phyloP scores from a whole-genome alignment of 495 filamentous ascomycete genomes.

The Penicillium pancosmium region DNA sequence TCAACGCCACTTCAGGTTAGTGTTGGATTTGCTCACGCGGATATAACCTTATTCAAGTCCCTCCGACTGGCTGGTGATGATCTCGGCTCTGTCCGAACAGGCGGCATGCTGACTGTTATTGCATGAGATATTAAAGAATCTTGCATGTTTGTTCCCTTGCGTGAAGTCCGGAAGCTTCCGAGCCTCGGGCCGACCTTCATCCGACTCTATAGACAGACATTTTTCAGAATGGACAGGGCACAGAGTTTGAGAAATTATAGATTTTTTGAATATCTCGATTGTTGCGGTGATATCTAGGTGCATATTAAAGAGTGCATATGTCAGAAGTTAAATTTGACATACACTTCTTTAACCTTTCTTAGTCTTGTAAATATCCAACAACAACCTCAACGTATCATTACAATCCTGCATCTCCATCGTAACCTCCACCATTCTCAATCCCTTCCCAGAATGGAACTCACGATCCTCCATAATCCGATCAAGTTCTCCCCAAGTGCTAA shows the following conservation, averaged over 20 bases:
- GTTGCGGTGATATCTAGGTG: too few species aligned
- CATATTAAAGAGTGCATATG: too few species aligned
- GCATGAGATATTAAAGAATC: neutral
- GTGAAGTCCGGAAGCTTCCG: slow-evolving; percentile 1
- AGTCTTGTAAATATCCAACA: slow-evolving; percentile 4
- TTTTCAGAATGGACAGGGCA: too few species aligned
- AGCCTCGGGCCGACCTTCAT: slow-evolving; percentile 7
- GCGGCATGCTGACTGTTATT: neutral
- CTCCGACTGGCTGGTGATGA: neutral
- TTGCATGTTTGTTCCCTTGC: neutral
- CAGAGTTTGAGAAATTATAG: too few species aligned
- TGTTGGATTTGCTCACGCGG: slow-evolving; percentile 6
- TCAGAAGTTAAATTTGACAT: too few species aligned
- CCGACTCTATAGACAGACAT: neutral
- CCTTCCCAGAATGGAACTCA: slow-evolving; percentile 5
- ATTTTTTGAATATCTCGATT: too few species aligned
- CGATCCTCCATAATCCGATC: neutral
- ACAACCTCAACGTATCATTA: slow-evolving; percentile 8
- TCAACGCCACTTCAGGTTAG: neutral
- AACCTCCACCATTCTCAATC: slow-evolving; percentile 15
- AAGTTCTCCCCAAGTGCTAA: slow-evolving; percentile 7
- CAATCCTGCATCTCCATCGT: slow-evolving; percentile 11
- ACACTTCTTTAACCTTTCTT: neutral
- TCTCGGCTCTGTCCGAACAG: neutral
- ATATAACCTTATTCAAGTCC: neutral